These are phyloP conservation scores for Corniculantispora saksenae DNA, from an alignment of 2,329 filamentous ascomycete species.

Conservation along the genomic window DNA sequence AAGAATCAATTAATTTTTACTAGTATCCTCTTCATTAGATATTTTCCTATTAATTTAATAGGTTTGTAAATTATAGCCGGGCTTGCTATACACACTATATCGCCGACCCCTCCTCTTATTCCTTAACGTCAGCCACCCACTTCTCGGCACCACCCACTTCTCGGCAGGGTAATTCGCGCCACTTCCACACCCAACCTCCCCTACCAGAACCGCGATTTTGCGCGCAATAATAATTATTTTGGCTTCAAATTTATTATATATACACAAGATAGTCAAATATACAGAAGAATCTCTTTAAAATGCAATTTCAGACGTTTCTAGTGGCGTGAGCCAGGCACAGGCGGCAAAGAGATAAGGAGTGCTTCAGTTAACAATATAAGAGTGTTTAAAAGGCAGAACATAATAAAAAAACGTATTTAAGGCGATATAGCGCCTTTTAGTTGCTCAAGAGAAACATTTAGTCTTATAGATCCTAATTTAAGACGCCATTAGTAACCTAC, in stretches of 20 bases:
- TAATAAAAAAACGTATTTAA: background rate
- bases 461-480: background rate
- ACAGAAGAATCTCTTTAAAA: background rate
- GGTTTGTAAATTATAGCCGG: too few relatives aligned
- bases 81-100: too few relatives aligned
- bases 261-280: background rate
- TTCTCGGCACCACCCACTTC: too few relatives aligned
- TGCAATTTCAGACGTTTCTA: background rate
- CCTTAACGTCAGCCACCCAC: too few relatives aligned
- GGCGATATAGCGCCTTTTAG: background rate
- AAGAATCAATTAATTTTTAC: too few relatives aligned
- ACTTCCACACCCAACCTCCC: too few relatives aligned
- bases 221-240: slow-evolving; percentile 1
- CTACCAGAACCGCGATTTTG: background rate
- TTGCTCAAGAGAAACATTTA: background rate
- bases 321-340: background rate
- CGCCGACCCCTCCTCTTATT: too few relatives aligned
- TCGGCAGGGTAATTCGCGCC: too few relatives aligned
- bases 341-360: background rate
- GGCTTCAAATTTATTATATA: background rate
- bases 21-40: too few relatives aligned
- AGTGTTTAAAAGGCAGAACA: background rate
- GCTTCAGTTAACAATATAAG: background rate
- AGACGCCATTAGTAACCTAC: background rate
- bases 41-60: too few relatives aligned